Conservation (phyloP, 768 basidiomycete species). For the Phanerodontia chrysosporium region DNA sequence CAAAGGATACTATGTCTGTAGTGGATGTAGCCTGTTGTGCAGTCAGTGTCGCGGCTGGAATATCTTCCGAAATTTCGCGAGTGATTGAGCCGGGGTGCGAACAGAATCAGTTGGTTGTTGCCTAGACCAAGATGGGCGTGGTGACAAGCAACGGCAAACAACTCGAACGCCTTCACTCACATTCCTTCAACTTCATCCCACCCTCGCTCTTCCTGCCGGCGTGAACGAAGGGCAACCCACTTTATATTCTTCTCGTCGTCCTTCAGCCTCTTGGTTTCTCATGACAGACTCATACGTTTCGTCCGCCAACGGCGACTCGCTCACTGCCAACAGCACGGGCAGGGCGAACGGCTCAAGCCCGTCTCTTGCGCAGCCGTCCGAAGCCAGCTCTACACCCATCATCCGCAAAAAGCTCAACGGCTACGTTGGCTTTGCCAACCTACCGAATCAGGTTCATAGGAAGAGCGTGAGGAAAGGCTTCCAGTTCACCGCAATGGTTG, state of each 20-base stretch:
- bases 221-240: constrained; percentile 45
- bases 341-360: constrained; percentile 60
- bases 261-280: constrained; percentile 28
- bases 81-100: background rate
- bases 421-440: constrained; percentile 94
- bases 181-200: constrained; percentile 46
- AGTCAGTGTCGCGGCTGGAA: background rate
- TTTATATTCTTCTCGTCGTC: constrained; percentile 19
- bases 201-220: constrained; percentile 29
- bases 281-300: constrained; percentile 79
- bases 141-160: constrained; percentile 31
- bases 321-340: constrained; percentile 57
- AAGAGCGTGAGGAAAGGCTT: constrained; percentile 98
- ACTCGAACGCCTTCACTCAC: constrained; percentile 23
- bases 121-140: constrained; percentile 42
- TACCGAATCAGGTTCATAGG: constrained; percentile 99
- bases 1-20: too few species aligned
- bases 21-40: background rate
- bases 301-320: constrained; percentile 58
- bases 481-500: constrained; percentile 99
- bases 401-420: constrained; percentile 92
- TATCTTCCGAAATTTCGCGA: background rate
- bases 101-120: constrained; percentile 31
- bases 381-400: constrained; percentile 32
- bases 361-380: constrained; percentile 38